phyloP scores from a whole-genome alignment of 1,284 basidiomycete species.

The Rhodofomes roseus region DNA sequence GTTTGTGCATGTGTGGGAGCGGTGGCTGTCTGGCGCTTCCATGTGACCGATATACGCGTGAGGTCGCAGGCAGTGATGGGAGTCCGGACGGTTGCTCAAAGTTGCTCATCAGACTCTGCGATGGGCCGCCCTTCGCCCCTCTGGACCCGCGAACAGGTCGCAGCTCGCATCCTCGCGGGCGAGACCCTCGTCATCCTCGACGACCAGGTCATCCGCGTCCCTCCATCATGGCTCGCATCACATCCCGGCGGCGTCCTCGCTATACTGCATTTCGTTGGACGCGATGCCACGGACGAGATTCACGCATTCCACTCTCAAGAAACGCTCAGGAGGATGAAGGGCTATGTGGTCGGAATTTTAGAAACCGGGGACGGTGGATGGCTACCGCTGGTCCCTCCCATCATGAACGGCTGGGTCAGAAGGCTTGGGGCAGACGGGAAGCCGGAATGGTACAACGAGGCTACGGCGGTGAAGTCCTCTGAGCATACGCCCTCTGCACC shows the following conservation, averaged over 20 bases:
- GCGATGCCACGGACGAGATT: conserved; percentile 94
- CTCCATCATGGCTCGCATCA: conserved; percentile 74
- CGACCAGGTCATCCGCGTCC: conserved; percentile 77
- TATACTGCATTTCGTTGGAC: conserved; percentile 93
- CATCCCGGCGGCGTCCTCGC: conserved; percentile 92
- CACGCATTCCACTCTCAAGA: conserved; percentile 84
- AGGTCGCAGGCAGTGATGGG: neutral
- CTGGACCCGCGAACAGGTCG: conserved; percentile 59
- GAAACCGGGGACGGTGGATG: conserved; percentile 58
- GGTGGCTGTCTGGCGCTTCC: neutral
- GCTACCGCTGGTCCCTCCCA: conserved; percentile 84
- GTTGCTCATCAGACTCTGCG: neutral
- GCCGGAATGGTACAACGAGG: conserved; percentile 60
- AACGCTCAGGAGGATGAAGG: conserved; percentile 62
- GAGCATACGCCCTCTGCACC: conserved; percentile 33
- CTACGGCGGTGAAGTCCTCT: conserved; percentile 39
- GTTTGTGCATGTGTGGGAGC: neutral
- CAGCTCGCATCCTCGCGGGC: conserved; percentile 70
- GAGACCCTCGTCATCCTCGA: conserved; percentile 81
- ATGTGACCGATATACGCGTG: neutral
- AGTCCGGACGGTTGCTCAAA: no score
- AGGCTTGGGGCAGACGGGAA: conserved; percentile 41
- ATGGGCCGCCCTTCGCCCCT: conserved; percentile 30
- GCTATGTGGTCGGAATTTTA: conserved; percentile 77
- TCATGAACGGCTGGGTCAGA: conserved; percentile 80